A percentile compares a stretch with the other conserved stretches of the same genome.
Evolutionary conservation across 2,329 filamentous ascomycete genomes (phyloP).

Genomic region (Lachnellula willkommii): DNA sequence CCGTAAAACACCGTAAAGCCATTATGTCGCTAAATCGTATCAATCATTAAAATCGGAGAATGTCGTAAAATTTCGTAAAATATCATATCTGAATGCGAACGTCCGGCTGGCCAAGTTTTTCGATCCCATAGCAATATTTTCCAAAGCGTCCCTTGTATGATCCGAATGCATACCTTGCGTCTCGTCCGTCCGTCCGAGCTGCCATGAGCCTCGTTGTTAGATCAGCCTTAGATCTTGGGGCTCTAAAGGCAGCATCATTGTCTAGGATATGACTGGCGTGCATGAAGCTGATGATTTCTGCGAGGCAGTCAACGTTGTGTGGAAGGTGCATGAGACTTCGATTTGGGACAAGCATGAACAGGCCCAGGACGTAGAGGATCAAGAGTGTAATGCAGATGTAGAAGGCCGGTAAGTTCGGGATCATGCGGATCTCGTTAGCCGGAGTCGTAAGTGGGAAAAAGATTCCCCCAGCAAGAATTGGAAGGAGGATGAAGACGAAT

Average conservation of each 20-base stretch:
- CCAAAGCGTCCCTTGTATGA: conserved; percentile 24
- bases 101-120: conserved; percentile 23
- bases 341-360: conserved; percentile 57
- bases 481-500: conserved; percentile 55
- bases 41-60: background rate
- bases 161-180: conserved; percentile 26
- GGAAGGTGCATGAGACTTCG: conserved; percentile 62
- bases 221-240: conserved; percentile 60
- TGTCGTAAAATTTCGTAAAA: background rate
- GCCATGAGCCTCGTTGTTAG: conserved; percentile 59
- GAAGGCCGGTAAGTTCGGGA: conserved; percentile 67
- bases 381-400: conserved; percentile 68
- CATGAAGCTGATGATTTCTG: conserved; percentile 73
- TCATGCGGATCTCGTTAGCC: conserved; percentile 54
- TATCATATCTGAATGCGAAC: background rate
- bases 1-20: background rate
- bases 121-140: conserved; percentile 27
- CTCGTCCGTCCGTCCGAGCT: conserved; percentile 13
- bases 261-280: conserved; percentile 65
- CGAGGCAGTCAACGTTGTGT: conserved; percentile 65
- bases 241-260: conserved; percentile 64
- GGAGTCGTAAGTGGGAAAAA: conserved; percentile 66
- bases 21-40: background rate
- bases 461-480: conserved; percentile 62
- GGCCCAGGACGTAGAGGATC: conserved; percentile 60